phyloP scores from a whole-genome alignment of 2,329 filamentous ascomycete genomes.

The Colletotrichum theobromicola region DNA sequence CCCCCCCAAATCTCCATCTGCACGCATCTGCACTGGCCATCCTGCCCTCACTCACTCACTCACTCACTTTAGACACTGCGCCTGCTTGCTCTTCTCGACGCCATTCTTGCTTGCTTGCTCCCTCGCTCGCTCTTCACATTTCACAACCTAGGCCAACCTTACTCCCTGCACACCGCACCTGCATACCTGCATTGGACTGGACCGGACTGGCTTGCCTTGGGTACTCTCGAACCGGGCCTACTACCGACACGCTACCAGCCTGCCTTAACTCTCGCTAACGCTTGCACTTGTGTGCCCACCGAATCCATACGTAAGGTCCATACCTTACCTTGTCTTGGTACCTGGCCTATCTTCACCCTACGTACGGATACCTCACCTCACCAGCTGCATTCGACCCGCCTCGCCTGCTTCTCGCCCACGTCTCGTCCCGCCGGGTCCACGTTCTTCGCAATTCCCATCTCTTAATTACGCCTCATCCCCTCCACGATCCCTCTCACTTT shows the following conservation, averaged over 20 bases:
- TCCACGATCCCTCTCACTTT: background rate
- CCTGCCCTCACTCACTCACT: background rate
- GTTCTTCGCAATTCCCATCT: background rate
- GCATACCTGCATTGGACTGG: background rate
- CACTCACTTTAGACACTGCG: background rate
- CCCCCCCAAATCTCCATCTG: background rate
- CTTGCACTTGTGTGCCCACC: background rate
- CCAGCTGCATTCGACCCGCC: background rate
- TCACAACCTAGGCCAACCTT: background rate
- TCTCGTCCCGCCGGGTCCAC: background rate
- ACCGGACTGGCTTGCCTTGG: background rate
- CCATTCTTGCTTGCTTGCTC: background rate
- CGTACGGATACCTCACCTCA: background rate
- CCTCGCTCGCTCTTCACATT: background rate
- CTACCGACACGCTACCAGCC: background rate
- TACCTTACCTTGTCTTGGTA: background rate
- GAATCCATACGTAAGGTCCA: background rate
- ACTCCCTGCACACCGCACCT: background rate
- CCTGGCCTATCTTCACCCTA: background rate
- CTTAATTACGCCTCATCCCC: conserved; percentile 8
- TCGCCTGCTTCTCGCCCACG: background rate
- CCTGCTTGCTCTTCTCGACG: background rate
- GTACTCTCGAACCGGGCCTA: background rate
- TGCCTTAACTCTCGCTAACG: background rate
- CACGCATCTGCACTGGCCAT: background rate